Evolutionary conservation across 805 yeast species (phyloP), one percentile per base, ranked within the genome.

Genomic region (Candida stauntonica): DNA sequence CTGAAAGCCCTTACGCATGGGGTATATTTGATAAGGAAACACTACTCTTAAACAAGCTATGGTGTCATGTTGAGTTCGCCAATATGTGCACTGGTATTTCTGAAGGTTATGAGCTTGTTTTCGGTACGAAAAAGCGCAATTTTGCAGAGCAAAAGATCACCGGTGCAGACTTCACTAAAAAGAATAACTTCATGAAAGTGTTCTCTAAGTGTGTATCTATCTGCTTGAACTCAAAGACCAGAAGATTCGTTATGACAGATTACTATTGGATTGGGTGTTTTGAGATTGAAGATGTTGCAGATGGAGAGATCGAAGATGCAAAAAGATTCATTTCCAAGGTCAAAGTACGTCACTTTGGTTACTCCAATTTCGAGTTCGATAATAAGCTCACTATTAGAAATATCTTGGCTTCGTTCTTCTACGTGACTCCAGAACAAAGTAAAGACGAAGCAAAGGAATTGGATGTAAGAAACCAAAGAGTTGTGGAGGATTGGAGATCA

Each of bases 101-200:
- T 11, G 60, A 55, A 41, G 60, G 60, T 9, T 55, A 55, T 40
- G 57, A 52, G 36, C 14, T 54, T 9, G 49, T 40, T n/a, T 50
- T 54, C 28, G 41, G 52, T 9, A 28, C 50, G 7, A 29, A 35
- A 14, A 50, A 47, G 41, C 47, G 41, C 21, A 46, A 39, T 17
- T 23, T 39, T 13, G 19, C 26, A 1, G 23, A 31, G 5, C 39
- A 39, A 5, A 43, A 29, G 14, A 38, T 54, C 4, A 29, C 26
- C 3, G 58, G 58, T 2, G 23, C 53, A 1, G 48, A 49, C 11
- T 40, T 34, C 23, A 54, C 58, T 6, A 55, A 55, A 33, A 37
- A 44, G 12, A 43, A 44, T 30, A 55, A 55, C 32, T 55, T 55
- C 39, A 23, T 51, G 7, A 52, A 51, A 31, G 40, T 48, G 17